These are phyloP conservation scores for Podaxis sp. DNA, from an alignment of 768 basidiomycete species.

Conservation along the genomic window DNA sequence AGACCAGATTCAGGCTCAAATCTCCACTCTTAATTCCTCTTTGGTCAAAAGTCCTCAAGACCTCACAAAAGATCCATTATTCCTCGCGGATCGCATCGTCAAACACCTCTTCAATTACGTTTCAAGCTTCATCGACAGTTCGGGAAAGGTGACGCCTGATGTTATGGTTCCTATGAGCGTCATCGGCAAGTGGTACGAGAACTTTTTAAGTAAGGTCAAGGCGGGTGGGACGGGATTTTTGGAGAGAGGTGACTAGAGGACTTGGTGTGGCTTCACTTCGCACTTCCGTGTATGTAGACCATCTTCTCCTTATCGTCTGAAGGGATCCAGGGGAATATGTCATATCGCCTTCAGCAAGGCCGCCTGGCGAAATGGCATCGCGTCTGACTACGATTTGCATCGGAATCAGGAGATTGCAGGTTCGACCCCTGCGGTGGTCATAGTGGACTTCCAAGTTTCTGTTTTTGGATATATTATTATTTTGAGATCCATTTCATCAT, in stretches of 20 bases:
- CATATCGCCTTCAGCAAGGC: conserved; percentile 32
- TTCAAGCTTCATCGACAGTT: conserved; percentile 56
- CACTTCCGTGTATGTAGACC: neutral
- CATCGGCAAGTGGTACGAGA: conserved; percentile 72
- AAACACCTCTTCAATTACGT: conserved; percentile 77
- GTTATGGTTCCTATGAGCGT: conserved; percentile 59
- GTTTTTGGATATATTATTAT: too few species aligned
- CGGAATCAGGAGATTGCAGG: conserved; percentile 86
- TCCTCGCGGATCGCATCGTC: conserved; percentile 66
- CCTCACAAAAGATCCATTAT: conserved; percentile 42
- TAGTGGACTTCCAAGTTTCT: too few species aligned
- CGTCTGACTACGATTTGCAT: conserved; percentile 75
- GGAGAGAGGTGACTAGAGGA: conserved; percentile 41
- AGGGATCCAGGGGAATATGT: too few species aligned
- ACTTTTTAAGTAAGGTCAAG: conserved; percentile 55
- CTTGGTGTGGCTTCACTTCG: neutral
- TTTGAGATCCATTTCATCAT: too few species aligned
- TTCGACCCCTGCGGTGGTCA: conserved; percentile 91
- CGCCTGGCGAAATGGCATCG: conserved; percentile 94
- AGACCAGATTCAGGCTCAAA: conserved; percentile 53
- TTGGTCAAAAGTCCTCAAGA: conserved; percentile 21
- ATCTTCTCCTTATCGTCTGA: neutral
- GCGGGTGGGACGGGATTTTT: conserved; percentile 62
- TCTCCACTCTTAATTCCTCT: conserved; percentile 36
- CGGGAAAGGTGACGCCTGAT: conserved; percentile 41